Percentiles rank a stretch among this genome's conserved stretches.
phyloP scores from a whole-genome alignment of 1,139 yeast genomes.

The Taphrina flavorubra region DNA sequence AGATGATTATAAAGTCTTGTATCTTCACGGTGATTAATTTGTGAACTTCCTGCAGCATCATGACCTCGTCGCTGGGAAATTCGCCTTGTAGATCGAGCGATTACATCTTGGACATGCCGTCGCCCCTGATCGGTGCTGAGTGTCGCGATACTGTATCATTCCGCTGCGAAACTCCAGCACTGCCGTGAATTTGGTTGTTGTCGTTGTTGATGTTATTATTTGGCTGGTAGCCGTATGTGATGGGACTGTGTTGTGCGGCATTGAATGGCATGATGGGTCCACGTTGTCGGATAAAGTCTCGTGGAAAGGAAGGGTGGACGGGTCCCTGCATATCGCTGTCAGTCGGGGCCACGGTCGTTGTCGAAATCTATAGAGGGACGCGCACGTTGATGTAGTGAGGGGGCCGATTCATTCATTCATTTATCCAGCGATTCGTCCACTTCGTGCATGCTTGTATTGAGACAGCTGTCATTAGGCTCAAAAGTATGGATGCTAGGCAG shows the following conservation, averaged over 20 bases:
- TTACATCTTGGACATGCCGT: neutral
- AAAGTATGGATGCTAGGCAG: no score
- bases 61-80: neutral
- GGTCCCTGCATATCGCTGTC: neutral
- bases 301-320: neutral
- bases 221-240: conserved; percentile 17
- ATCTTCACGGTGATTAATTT: no score
- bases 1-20: no score
- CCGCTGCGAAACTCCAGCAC: no score
- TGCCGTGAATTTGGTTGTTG: no score
- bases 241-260: conserved; percentile 21
- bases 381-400: neutral
- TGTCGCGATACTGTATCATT: neutral
- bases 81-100: no score
- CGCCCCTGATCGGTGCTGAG: no score
- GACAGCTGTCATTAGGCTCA: no score
- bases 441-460: no score
- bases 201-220: neutral
- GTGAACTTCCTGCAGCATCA: no score
- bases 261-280: conserved; percentile 6
- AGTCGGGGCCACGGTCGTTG: no score
- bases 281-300: neutral
- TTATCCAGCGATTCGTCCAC: neutral
- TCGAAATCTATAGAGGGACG: no score
- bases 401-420: conserved; percentile 3